Evolutionary conservation across 208 protist genomes (phyloP), one percentile per base, ranked within the genome.

Genomic region (Leishmania amazonensis): DNA sequence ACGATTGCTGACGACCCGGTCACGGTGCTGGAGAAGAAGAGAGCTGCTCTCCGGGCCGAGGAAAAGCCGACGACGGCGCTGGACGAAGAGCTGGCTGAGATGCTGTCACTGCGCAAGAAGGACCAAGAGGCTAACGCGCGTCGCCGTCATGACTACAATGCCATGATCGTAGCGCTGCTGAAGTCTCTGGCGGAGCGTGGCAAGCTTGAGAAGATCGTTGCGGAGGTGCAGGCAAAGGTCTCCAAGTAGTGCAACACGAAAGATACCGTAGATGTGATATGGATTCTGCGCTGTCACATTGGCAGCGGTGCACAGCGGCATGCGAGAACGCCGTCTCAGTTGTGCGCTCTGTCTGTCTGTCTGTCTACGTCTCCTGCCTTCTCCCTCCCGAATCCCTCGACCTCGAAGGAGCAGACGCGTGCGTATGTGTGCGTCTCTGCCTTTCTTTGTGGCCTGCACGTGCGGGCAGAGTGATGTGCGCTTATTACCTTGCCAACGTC

Each of bases 71-170:
- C 81, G 11, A 62, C 38, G n/a, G 89, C 75, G 53, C 31, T 98
- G 11, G 81, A 94, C 42, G 88, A 87, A 28, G 87, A 92, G 67
- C 85, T 99, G 40, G 85, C 75, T 13, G 79, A 84, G 1, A 67
- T 98, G 42, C 65, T 93, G 65, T 77, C 74, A 40, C 85, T 88
- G 75, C 86, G 88, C 2, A 80, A 89, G 80, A 82, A 91, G 62
- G 96, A 94, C 76, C 81, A 83, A 62, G 78, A 87, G 24, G 99
- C 99, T 78, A 99, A 99, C 85, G 78, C 90, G n/a, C 91, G 98
- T 40, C 91, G 99, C 49, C 98, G 98, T 62, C 98, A 99, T 86
- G 99, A 99, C 88, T 99, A 99, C 90, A 93, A 98, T 21, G 98
- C 99, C 17, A 98, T 99, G 88, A 88, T 99, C 62, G 88, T 99